phyloP scores from a whole-genome alignment of 352 stramenopile species.

The Globisporangium cystogenes region DNA sequence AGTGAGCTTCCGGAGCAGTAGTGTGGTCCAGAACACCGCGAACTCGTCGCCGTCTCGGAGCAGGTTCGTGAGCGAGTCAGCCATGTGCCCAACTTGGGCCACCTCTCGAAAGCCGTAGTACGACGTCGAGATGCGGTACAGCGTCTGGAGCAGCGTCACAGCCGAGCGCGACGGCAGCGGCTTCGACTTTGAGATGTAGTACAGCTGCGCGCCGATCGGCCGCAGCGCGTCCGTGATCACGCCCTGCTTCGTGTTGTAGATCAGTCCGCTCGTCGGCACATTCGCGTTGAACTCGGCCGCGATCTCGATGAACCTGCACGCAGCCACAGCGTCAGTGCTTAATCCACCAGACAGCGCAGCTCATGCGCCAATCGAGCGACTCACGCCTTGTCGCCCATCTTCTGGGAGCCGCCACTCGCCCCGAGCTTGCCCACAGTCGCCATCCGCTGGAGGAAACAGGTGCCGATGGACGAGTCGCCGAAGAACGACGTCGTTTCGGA shows the following conservation, averaged over 20 bases:
- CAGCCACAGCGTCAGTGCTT: background rate
- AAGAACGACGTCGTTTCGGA: slow-evolving; percentile 73
- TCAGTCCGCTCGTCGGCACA: slow-evolving; percentile 75
- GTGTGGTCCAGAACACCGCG: slow-evolving; percentile 82
- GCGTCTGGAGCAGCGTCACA: slow-evolving; percentile 70
- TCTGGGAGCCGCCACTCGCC: slow-evolving; percentile 24
- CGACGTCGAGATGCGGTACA: slow-evolving; percentile 84
- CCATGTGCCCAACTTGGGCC: slow-evolving; percentile 64
- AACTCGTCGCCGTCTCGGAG: slow-evolving; percentile 80
- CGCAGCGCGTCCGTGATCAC: slow-evolving; percentile 72
- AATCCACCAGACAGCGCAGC: background rate
- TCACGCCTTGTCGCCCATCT: slow-evolving; percentile 61
- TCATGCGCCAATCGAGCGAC: background rate
- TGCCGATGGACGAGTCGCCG: slow-evolving; percentile 72
- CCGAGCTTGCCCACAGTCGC: slow-evolving; percentile 53
- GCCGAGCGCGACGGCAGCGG: slow-evolving; percentile 60
- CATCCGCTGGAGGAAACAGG: slow-evolving; percentile 76
- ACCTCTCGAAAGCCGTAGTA: slow-evolving; percentile 86
- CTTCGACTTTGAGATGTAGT: slow-evolving; percentile 62
- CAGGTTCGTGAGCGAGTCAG: slow-evolving; percentile 73
- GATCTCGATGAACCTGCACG: slow-evolving; percentile 67
- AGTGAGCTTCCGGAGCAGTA: slow-evolving; percentile 63
- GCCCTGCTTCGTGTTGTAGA: slow-evolving; percentile 79
- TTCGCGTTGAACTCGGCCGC: slow-evolving; percentile 90
- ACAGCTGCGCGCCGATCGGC: slow-evolving; percentile 76